These are phyloP conservation scores for Coniophora puteana DNA, from an alignment of 1,284 basidiomycete genomes.

Conservation along the genomic window DNA sequence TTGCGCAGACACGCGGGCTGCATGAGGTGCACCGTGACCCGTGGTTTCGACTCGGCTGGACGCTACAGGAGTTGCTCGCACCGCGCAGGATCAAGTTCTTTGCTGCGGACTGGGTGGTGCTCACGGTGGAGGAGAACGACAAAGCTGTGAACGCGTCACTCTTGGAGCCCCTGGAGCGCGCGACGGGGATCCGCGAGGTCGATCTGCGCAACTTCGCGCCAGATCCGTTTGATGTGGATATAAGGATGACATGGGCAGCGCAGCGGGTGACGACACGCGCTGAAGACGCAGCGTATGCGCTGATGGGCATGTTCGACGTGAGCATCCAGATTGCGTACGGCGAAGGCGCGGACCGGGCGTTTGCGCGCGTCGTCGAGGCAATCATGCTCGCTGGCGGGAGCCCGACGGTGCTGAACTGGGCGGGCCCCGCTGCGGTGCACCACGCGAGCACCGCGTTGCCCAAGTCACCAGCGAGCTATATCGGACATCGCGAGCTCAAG, in stretches of 20 bases:
- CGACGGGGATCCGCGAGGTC: not conserved
- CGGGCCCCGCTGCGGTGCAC: not conserved
- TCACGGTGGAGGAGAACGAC: not conserved
- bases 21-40: not conserved
- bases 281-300: not conserved
- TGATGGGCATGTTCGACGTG: slow-evolving; percentile 1
- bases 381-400: not conserved
- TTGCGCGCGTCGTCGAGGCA: not conserved
- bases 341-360: not conserved
- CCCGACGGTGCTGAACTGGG: not conserved
- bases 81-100: not conserved
- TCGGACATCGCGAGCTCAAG: too few relatives aligned
- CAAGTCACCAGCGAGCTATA: not conserved
- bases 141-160: not conserved
- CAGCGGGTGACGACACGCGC: not conserved
- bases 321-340: slow-evolving; percentile 1
- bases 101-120: not conserved
- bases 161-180: not conserved
- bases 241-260: not conserved
- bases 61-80: slow-evolving; percentile 1
- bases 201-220: not conserved
- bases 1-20: not conserved
- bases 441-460: not conserved
- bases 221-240: not conserved
- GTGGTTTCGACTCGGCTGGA: not conserved